Conservation (phyloP, 2,329 filamentous ascomycete genomes). For the Periconia sp. region DNA sequence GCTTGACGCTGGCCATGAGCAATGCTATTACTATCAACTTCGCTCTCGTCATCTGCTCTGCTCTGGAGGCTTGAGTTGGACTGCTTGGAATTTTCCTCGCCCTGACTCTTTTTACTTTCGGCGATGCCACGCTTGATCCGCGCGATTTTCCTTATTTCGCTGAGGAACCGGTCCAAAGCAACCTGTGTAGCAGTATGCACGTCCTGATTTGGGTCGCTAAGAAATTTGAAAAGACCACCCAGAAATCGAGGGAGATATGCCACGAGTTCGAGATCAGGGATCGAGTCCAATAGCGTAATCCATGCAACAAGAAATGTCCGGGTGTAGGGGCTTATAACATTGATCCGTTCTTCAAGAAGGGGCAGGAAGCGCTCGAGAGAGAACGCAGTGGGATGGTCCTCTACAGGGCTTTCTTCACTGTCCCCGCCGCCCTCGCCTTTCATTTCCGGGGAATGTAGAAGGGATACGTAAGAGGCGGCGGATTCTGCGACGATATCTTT, state of each 20-base stretch:
- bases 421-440: slow-evolving; percentile 44
- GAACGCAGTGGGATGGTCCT: slow-evolving; percentile 76
- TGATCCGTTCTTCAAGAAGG: slow-evolving; percentile 88
- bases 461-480: slow-evolving; percentile 89
- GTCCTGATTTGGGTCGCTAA: slow-evolving; percentile 87
- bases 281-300: slow-evolving; percentile 93
- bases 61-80: slow-evolving; percentile 59
- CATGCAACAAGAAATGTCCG: slow-evolving; percentile 93
- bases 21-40: slow-evolving; percentile 59
- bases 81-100: slow-evolving; percentile 68
- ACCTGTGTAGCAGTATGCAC: slow-evolving; percentile 93
- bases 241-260: slow-evolving; percentile 91
- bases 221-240: slow-evolving; percentile 83
- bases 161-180: slow-evolving; percentile 85
- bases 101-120: slow-evolving; percentile 74
- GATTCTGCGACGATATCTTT: slow-evolving; percentile 97
- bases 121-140: slow-evolving; percentile 88
- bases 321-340: slow-evolving; percentile 92
- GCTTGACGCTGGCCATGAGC: slow-evolving; percentile 43
- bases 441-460: slow-evolving; percentile 67
- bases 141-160: slow-evolving; percentile 92
- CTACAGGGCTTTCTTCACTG: slow-evolving; percentile 19
- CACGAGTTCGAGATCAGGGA: slow-evolving; percentile 93
- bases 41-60: slow-evolving; percentile 42
- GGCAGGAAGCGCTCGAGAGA: slow-evolving; percentile 90